Evolutionary conservation across 345 rosid species (phyloP).

Genomic region (Firmiana major): DNA sequence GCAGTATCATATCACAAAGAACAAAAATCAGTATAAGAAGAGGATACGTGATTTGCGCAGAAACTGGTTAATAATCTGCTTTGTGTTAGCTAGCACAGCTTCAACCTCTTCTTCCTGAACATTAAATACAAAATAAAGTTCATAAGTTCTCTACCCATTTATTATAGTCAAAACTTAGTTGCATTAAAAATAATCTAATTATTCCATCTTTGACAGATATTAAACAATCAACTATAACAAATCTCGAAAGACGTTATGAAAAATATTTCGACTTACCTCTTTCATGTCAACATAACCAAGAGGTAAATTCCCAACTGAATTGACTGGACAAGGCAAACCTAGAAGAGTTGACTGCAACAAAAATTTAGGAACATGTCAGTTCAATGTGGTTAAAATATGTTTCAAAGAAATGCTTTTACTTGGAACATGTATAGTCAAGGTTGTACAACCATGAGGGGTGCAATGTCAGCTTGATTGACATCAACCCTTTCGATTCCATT

Average conservation of each 20-base stretch:
- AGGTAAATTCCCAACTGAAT: conserved; percentile 91
- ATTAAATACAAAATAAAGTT: conserved; percentile 8
- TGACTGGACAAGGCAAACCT: conserved; percentile 88
- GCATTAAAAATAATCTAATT: not conserved
- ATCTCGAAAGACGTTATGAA: not conserved
- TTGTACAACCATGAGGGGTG: conserved; percentile 75
- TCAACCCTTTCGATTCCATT: conserved; percentile 80
- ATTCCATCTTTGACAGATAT: not conserved
- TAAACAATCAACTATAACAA: not conserved
- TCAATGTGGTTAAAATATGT: conserved; percentile 7
- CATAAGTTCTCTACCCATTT: conserved; percentile 12
- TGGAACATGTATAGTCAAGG: conserved; percentile 1
- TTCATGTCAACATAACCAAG: conserved; percentile 70
- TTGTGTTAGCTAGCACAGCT: conserved; percentile 90
- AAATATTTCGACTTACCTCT: conserved; percentile 49
- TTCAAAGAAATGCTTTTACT: conserved; percentile 7
- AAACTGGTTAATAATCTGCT: conserved; percentile 90
- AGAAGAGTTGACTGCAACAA: conserved; percentile 77
- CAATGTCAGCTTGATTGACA: conserved; percentile 97
- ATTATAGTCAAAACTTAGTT: not conserved
- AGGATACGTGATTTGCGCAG: conserved; percentile 89
- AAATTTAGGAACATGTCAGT: conserved; percentile 22
- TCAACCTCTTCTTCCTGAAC: conserved; percentile 84
- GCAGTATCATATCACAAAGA: not conserved
- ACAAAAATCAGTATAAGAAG: conserved; percentile 1